phyloP scores from a whole-genome alignment of 495 filamentous ascomycete species.

The Neurospora discreta region DNA sequence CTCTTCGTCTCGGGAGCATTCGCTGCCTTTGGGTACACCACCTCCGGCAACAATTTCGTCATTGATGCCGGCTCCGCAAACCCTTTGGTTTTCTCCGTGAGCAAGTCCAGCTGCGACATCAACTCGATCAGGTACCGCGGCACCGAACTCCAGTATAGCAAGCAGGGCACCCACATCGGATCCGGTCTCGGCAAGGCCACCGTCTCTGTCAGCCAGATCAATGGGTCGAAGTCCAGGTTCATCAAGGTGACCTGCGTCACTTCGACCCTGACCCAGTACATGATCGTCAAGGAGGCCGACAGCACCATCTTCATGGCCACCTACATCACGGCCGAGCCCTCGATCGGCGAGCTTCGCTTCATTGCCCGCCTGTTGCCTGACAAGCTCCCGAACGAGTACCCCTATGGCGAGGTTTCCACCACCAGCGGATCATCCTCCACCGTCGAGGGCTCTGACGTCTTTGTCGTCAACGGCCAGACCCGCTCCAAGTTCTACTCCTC shows the following conservation, averaged over 20 bases:
- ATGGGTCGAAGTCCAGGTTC: slow-evolving; percentile 26
- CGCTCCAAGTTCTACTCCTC: slow-evolving; percentile 61
- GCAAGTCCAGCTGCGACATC: slow-evolving; percentile 48
- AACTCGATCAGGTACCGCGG: slow-evolving; percentile 49
- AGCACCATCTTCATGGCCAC: slow-evolving; percentile 53
- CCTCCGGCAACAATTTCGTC: slow-evolving; percentile 35
- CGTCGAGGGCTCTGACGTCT: slow-evolving; percentile 55
- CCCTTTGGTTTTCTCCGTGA: slow-evolving; percentile 45
- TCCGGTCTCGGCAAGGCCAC: slow-evolving; percentile 51
- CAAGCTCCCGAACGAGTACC: slow-evolving; percentile 44
- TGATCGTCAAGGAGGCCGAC: slow-evolving; percentile 47
- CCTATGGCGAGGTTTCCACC: slow-evolving; percentile 38
- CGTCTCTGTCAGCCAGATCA: slow-evolving; percentile 39
- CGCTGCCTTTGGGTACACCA: slow-evolving; percentile 31
- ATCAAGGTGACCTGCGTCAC: slow-evolving; percentile 53
- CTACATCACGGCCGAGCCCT: slow-evolving; percentile 48
- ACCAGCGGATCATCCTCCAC: slow-evolving; percentile 36
- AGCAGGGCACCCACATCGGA: slow-evolving; percentile 43
- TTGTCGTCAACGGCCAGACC: slow-evolving; percentile 47
- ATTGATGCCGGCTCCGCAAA: slow-evolving; percentile 46
- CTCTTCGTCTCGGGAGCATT: slow-evolving; percentile 24
- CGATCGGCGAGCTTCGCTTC: slow-evolving; percentile 51
- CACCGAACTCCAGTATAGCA: slow-evolving; percentile 44
- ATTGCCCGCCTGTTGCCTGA: slow-evolving; percentile 49
- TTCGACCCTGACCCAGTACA: slow-evolving; percentile 50